phyloP scores from a whole-genome alignment of 495 filamentous ascomycete species.

The Trichoderma reesei region DNA sequence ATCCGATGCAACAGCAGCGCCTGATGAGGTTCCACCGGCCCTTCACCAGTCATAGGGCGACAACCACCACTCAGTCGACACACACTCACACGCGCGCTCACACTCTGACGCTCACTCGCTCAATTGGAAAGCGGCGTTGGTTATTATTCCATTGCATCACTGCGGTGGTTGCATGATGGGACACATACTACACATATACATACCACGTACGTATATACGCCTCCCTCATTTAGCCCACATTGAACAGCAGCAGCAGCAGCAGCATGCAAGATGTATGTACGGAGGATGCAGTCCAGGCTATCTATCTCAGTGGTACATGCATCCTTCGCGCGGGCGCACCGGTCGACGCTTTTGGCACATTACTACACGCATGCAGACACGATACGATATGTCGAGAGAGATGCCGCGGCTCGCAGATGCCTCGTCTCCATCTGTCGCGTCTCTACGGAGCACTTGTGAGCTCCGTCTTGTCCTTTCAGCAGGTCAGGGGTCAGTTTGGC shows the following conservation, averaged over 20 bases:
- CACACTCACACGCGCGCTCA: not conserved
- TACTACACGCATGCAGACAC: not conserved
- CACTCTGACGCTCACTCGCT: not conserved
- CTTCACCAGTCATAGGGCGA: not conserved
- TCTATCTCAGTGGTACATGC: not conserved
- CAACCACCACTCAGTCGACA: too few species aligned
- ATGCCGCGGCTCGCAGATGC: not conserved
- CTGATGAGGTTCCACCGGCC: not conserved
- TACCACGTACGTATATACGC: not conserved
- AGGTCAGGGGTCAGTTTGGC: not conserved
- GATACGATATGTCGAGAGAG: not conserved
- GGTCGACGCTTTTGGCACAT: not conserved
- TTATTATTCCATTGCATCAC: too few species aligned
- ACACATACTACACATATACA: too few species aligned
- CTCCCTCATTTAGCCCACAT: not conserved
- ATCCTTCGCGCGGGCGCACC: not conserved
- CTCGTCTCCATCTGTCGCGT: not conserved
- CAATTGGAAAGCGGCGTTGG: too few species aligned
- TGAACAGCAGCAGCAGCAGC: too few species aligned
- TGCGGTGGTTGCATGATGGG: too few species aligned
- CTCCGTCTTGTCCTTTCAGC: slow-evolving; percentile 6
- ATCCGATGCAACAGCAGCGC: slow-evolving; percentile 4
- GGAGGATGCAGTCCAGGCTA: not conserved
- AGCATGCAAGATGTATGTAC: not conserved
- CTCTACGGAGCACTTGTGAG: not conserved